These are phyloP conservation scores for Paraphaeosphaeria minitans DNA, from an alignment of 2,329 filamentous ascomycete species.

Conservation along the genomic window DNA sequence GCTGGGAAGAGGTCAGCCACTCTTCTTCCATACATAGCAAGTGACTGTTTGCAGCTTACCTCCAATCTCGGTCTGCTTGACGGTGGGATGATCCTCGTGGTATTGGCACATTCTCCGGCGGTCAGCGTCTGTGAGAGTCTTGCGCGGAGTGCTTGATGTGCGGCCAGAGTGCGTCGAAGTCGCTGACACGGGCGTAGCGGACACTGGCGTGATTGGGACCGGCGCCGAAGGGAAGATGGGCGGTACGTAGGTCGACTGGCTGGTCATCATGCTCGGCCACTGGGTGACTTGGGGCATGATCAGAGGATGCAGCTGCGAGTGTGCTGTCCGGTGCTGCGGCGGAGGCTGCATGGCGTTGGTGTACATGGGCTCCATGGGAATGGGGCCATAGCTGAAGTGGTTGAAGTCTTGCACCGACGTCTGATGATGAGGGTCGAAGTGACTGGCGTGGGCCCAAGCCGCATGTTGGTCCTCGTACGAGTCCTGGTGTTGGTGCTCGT, in stretches of 20 bases:
- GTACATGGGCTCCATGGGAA: slow-evolving; percentile 50
- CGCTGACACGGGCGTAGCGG: slow-evolving; percentile 48
- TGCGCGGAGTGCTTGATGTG: slow-evolving; percentile 69
- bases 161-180: slow-evolving; percentile 44
- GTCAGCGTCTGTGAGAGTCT: slow-evolving; percentile 89
- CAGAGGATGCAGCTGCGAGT: slow-evolving; percentile 49
- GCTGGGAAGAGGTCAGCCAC: slow-evolving; percentile 56
- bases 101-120: slow-evolving; percentile 93
- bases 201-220: slow-evolving; percentile 44
- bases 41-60: slow-evolving; percentile 56
- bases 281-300: slow-evolving; percentile 47
- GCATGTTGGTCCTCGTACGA: slow-evolving; percentile 42
- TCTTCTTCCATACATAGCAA: neutral
- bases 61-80: slow-evolving; percentile 96
- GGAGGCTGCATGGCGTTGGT: slow-evolving; percentile 43
- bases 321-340: slow-evolving; percentile 44
- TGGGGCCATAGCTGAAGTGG: slow-evolving; percentile 46
- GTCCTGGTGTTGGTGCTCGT: slow-evolving; percentile 42
- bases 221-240: slow-evolving; percentile 46
- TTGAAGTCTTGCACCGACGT: slow-evolving; percentile 49
- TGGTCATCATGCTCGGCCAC: slow-evolving; percentile 51
- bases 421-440: slow-evolving; percentile 44
- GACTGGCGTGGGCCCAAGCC: slow-evolving; percentile 38
- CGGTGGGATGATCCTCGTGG: slow-evolving; percentile 84
- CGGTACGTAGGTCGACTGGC: slow-evolving; percentile 48